phyloP scores from a whole-genome alignment of 768 basidiomycete species.

The Amyloporia xantha region DNA sequence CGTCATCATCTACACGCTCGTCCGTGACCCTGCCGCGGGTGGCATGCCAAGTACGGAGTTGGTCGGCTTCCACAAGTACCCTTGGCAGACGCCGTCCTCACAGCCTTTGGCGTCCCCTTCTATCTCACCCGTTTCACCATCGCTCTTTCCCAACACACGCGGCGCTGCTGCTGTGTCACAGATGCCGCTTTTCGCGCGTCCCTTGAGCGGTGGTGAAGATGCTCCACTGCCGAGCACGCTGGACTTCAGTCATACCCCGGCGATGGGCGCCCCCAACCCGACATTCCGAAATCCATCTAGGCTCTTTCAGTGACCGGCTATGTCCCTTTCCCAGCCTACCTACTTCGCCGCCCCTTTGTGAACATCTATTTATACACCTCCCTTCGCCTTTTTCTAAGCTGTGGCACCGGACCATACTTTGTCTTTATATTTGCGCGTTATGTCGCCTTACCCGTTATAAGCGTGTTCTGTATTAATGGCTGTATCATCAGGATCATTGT shows the following conservation, averaged over 20 bases:
- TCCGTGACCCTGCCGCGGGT: constrained; percentile 40
- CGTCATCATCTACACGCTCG: constrained; percentile 61
- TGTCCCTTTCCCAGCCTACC: too few species aligned
- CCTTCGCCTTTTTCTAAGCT: neutral
- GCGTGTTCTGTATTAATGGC: neutral
- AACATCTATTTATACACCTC: neutral
- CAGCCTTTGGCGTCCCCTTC: constrained; percentile 17
- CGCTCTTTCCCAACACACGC: neutral
- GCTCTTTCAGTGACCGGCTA: neutral
- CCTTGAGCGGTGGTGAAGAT: neutral
- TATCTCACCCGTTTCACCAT: constrained; percentile 5
- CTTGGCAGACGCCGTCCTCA: constrained; percentile 23
- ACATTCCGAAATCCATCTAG: neutral
- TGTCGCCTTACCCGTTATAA: neutral
- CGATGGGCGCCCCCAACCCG: neutral
- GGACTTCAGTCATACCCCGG: neutral
- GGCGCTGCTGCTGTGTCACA: neutral
- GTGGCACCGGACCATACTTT: neutral
- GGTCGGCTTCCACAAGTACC: constrained; percentile 41
- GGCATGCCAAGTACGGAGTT: constrained; percentile 56
- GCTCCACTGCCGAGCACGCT: neutral
- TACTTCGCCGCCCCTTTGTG: too few species aligned
- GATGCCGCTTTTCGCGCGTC: neutral
- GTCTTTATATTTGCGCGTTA: neutral
- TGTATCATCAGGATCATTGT: constrained; percentile 1